Percentiles rank a stretch among this genome's conserved stretches.
These are phyloP conservation scores for Fusarium sp. DNA, from an alignment of 2,329 filamentous ascomycete species.

Conservation along the genomic window DNA sequence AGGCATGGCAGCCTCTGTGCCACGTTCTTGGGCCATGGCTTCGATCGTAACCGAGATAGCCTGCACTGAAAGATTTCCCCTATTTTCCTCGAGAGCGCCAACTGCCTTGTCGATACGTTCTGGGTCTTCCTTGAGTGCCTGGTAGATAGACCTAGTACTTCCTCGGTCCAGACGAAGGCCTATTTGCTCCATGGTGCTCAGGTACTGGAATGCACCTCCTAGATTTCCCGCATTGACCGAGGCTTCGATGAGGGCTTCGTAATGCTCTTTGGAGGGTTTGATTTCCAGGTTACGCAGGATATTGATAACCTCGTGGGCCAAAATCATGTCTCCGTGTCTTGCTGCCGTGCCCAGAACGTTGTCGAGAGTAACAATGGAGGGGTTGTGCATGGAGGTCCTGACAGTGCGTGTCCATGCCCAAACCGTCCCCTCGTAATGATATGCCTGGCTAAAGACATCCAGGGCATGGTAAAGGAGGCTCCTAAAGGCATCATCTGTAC, in stretches of 20 bases:
- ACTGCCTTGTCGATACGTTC: slow-evolving; percentile 63
- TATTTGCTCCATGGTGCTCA: slow-evolving; percentile 76
- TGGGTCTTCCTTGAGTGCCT: slow-evolving; percentile 60
- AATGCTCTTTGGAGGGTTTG: slow-evolving; percentile 74
- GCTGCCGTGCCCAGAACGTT: slow-evolving; percentile 80
- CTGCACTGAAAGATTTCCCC: slow-evolving; percentile 51
- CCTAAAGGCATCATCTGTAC: slow-evolving; percentile 52
- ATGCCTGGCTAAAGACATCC: slow-evolving; percentile 75
- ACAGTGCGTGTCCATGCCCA: slow-evolving; percentile 80
- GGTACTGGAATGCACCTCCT: slow-evolving; percentile 71
- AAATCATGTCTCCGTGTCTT: slow-evolving; percentile 70
- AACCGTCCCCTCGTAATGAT: slow-evolving; percentile 71
- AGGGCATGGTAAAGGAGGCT: slow-evolving; percentile 77
- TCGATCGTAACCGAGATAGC: slow-evolving; percentile 50
- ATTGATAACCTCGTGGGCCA: slow-evolving; percentile 78
- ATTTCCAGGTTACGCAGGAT: slow-evolving; percentile 46
- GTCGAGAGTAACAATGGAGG: slow-evolving; percentile 70
- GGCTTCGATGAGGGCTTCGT: slow-evolving; percentile 80
- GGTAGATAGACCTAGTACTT: slow-evolving; percentile 72
- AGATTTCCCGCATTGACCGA: slow-evolving; percentile 72
- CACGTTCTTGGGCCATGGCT: slow-evolving; percentile 42
- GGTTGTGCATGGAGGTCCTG: slow-evolving; percentile 49
- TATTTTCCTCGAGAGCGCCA: slow-evolving; percentile 60
- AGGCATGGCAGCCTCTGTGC: slow-evolving; percentile 45
- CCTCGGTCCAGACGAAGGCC: slow-evolving; percentile 63